These are phyloP conservation scores for Torrubiella hemipterigena DNA, from an alignment of 2,329 filamentous ascomycete species.

Conservation along the genomic window DNA sequence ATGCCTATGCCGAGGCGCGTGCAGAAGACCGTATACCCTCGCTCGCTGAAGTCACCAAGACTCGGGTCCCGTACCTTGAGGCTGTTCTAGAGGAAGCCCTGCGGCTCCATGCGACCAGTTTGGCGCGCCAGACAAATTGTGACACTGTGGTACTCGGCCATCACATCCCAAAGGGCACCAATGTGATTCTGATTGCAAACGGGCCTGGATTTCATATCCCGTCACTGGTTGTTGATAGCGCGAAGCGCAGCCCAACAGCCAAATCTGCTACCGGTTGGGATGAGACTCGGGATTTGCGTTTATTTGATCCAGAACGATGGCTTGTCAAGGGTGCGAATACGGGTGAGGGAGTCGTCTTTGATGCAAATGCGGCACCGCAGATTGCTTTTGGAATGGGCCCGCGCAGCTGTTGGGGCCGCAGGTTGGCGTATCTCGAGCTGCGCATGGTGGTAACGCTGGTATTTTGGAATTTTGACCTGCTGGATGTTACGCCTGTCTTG, in stretches of 20 bases:
- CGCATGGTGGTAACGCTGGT: slow-evolving; percentile 15
- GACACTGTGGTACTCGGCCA: slow-evolving; percentile 16
- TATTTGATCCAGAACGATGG: slow-evolving; percentile 3
- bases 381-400: slow-evolving; percentile 22
- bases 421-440: slow-evolving; percentile 16
- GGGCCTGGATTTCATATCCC: slow-evolving; percentile 6
- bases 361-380: slow-evolving; percentile 16
- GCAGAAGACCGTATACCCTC: slow-evolving; percentile 12
- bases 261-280: neutral
- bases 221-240: slow-evolving; percentile 6
- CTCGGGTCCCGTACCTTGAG: slow-evolving; percentile 16
- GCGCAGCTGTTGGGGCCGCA: slow-evolving; percentile 22
- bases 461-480: slow-evolving; percentile 16
- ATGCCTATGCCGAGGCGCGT: slow-evolving; percentile 7
- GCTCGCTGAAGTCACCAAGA: slow-evolving; percentile 11
- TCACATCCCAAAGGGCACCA: slow-evolving; percentile 16
- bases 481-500: no score
- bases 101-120: slow-evolving; percentile 11
- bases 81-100: slow-evolving; percentile 19
- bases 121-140: slow-evolving; percentile 3
- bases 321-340: neutral
- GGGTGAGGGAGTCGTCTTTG: slow-evolving; percentile 13
- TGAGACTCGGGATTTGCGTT: neutral
- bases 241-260: slow-evolving; percentile 1
- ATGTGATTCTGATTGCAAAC: slow-evolving; percentile 7